Conservation (phyloP, 2,329 filamentous ascomycete species). For the Ophiocordyceps camponoti-rufipedis region DNA sequence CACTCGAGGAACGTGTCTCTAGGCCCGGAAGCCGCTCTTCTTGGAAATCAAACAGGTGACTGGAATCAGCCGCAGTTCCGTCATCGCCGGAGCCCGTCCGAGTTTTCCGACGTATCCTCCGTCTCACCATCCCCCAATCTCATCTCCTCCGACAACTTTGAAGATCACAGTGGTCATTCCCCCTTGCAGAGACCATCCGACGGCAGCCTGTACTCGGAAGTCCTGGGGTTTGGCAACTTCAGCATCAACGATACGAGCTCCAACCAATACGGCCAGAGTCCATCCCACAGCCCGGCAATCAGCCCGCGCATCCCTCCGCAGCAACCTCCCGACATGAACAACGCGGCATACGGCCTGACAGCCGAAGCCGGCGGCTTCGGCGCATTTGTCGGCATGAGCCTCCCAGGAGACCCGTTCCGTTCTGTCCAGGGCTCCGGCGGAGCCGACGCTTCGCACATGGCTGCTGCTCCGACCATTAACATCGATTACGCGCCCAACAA, state of each 20-base stretch:
- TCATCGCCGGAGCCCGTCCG: slow-evolving; percentile 77
- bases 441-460: slow-evolving; percentile 57
- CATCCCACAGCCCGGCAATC: slow-evolving; percentile 55
- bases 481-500: slow-evolving; percentile 74
- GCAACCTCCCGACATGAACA: slow-evolving; percentile 31
- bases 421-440: slow-evolving; percentile 26
- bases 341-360: slow-evolving; percentile 25
- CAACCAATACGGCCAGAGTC: slow-evolving; percentile 54
- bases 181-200: slow-evolving; percentile 65
- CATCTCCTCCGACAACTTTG: slow-evolving; percentile 60
- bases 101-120: slow-evolving; percentile 80
- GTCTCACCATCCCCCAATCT: slow-evolving; percentile 71
- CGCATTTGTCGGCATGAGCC: slow-evolving; percentile 19
- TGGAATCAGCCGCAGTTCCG: slow-evolving; percentile 47
- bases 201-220: slow-evolving; percentile 54
- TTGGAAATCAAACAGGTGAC: slow-evolving; percentile 30
- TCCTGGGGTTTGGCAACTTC: slow-evolving; percentile 62
- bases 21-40: slow-evolving; percentile 36
- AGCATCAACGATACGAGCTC: slow-evolving; percentile 61
- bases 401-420: slow-evolving; percentile 30
- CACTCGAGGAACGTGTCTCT: slow-evolving; percentile 40
- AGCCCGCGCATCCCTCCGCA: slow-evolving; percentile 42
- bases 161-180: slow-evolving; percentile 53
- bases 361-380: slow-evolving; percentile 20
- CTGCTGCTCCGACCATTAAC: slow-evolving; percentile 76